Base-by-base conservation (phyloP, 805 yeast genomes). In the Yarrowia yakushimensis region DNA sequence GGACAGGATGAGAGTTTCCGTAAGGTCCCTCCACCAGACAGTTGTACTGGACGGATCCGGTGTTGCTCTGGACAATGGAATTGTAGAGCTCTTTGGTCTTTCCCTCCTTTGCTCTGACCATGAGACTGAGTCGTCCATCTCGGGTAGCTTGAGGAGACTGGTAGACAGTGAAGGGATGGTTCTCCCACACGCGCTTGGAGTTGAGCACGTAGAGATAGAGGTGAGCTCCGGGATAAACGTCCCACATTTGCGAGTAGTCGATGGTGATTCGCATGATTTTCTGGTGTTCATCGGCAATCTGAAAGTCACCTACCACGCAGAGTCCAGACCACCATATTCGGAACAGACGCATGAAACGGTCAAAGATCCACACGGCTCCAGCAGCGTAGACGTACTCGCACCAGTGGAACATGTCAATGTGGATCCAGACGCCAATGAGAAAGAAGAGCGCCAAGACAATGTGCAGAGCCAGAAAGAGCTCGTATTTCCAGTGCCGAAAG, bases 311-410 rank as follows among this genome's bases (percentile, higher is more conserved):
- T 0, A 23, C 42, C 1, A 23, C 34, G 20, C 66, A 66, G 5
- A 75, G 67, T 7, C 96, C 96, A 65, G 86, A 85, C 39, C 76
- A 69, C 17, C 80, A 62, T 1, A 89, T 72, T 60, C 90, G 79
- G 1, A 79, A 74, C 12, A 85, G 64, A 65, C 96, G 79, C n/a
- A 81, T 69, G 0, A 83, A 64, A 61, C 92, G 77, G 69, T 90
- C 96, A 65, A 83, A 78, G 1, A 76, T 79, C 96, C 96, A 90
- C 8, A 90, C 77, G 0, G 83, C 85, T 65, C 83, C 78, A 10
- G 85, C 70, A 5, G 83, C 80, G 63, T 81, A 83, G 28, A 80
- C 67, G 74, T 79, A 82, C 62, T 77, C 80, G 66, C 78, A 77
- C 1, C 81, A 81, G 60, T 77, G 74, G 68, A 68, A 31, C 61